Conservation (phyloP, 2,329 filamentous ascomycete genomes). For the Microcyclospora tardicrescens region DNA sequence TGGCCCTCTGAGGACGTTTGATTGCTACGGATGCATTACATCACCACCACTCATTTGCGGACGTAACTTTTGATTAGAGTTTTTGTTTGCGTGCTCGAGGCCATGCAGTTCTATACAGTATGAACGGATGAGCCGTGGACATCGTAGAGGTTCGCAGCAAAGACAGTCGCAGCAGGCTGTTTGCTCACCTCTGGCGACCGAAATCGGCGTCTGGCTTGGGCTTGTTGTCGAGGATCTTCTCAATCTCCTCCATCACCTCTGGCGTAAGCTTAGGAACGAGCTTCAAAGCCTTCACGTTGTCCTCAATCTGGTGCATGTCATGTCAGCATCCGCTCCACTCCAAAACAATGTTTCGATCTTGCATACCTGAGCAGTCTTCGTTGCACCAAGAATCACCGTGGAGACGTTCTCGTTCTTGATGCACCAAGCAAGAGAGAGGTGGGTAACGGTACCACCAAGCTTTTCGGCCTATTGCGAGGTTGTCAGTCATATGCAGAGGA, state of each 20-base stretch:
- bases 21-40: too few species aligned
- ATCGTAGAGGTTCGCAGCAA: too few species aligned
- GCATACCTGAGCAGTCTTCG: slow-evolving; percentile 25
- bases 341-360: neutral
- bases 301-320: slow-evolving; percentile 30
- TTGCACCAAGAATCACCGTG: slow-evolving; percentile 44
- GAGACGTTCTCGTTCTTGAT: slow-evolving; percentile 46
- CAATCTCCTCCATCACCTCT: slow-evolving; percentile 32
- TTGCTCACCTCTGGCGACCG: slow-evolving; percentile 24
- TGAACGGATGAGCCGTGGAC: too few species aligned
- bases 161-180: too few species aligned
- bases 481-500: neutral
- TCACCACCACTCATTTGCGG: too few species aligned
- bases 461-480: slow-evolving; percentile 27
- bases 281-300: slow-evolving; percentile 36
- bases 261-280: slow-evolving; percentile 27
- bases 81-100: too few species aligned
- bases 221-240: slow-evolving; percentile 29
- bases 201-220: slow-evolving; percentile 21
- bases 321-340: neutral
- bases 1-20: too few species aligned
- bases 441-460: slow-evolving; percentile 35
- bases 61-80: too few species aligned
- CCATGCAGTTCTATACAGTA: too few species aligned
- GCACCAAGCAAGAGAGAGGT: slow-evolving; percentile 46